Conservation (phyloP, 768 basidiomycete species). For the Mycena venus region DNA sequence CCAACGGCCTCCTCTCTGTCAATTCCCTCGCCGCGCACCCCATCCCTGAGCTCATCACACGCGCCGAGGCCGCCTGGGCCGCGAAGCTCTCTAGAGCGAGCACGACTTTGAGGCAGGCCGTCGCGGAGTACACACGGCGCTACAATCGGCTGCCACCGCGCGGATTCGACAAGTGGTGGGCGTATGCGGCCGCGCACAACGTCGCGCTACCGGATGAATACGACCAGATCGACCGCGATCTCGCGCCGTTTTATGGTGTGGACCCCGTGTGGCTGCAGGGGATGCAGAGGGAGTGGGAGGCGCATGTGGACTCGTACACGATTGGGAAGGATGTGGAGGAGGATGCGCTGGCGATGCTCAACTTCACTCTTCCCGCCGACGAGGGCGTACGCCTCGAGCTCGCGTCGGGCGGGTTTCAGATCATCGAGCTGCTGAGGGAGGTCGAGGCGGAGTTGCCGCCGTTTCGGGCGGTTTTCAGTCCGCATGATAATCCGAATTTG, state of each 20-base stretch:
- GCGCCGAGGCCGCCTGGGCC: slow-evolving; percentile 80
- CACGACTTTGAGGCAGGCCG: too few relatives aligned
- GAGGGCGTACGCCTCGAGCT: slow-evolving; percentile 37
- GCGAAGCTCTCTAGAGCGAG: slow-evolving; percentile 70
- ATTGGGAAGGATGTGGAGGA: slow-evolving; percentile 50
- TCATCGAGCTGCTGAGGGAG: slow-evolving; percentile 56
- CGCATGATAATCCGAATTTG: slow-evolving; percentile 62
- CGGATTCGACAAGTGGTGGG: slow-evolving; percentile 88
- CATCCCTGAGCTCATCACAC: slow-evolving; percentile 80
- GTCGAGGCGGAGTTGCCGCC: slow-evolving; percentile 57
- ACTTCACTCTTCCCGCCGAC: slow-evolving; percentile 44
- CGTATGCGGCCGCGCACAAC: slow-evolving; percentile 68
- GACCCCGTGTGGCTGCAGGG: slow-evolving; percentile 51
- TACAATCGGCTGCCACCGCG: slow-evolving; percentile 83
- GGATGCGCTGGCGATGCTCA: slow-evolving; percentile 43
- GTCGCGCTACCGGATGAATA: slow-evolving; percentile 90
- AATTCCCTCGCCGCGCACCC: slow-evolving; percentile 70
- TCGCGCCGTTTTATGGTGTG: slow-evolving; percentile 86
- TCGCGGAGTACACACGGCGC: slow-evolving; percentile 79
- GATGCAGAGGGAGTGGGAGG: slow-evolving; percentile 54
- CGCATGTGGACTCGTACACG: slow-evolving; percentile 53
- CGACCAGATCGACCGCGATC: slow-evolving; percentile 76
- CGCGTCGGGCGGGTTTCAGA: slow-evolving; percentile 45
- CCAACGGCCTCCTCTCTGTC: slow-evolving; percentile 57
- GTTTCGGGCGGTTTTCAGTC: slow-evolving; percentile 66